These are phyloP conservation scores for Elsinoe fawcettii DNA, from an alignment of 2,329 filamentous ascomycete species.

Conservation along the genomic window DNA sequence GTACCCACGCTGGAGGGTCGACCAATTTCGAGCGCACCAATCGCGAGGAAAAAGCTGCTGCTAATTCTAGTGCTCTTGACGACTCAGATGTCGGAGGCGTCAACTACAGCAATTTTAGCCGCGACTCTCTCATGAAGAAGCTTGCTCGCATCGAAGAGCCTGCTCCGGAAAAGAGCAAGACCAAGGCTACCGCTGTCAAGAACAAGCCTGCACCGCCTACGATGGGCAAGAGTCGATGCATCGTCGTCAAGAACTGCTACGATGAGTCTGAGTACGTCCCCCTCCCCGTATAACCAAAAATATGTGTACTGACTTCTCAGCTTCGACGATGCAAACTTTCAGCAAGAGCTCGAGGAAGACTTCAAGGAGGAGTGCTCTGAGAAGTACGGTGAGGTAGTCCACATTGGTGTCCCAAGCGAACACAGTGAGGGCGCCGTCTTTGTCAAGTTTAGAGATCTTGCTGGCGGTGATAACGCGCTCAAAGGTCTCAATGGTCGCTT, in stretches of 20 bases:
- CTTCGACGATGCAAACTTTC: constrained; percentile 75
- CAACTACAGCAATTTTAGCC: constrained; percentile 99
- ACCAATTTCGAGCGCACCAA: constrained; percentile 83
- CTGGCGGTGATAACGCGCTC: constrained; percentile 94
- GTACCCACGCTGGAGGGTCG: constrained; percentile 66
- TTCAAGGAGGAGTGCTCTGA: constrained; percentile 85
- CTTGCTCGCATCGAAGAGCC: constrained; percentile 91
- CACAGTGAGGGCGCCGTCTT: constrained; percentile 90
- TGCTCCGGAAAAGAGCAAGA: constrained; percentile 61
- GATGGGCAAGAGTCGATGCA: constrained; percentile 86
- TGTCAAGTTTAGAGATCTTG: constrained; percentile 93
- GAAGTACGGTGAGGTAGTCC: constrained; percentile 95
- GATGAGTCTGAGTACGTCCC: constrained; percentile 74
- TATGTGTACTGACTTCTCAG: constrained; percentile 38
- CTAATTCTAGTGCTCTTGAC: constrained; percentile 87
- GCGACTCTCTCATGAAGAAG: constrained; percentile 97
- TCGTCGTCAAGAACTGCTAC: constrained; percentile 93
- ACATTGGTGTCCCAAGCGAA: constrained; percentile 62
- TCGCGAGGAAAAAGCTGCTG: constrained; percentile 76
- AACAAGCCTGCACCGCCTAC: constrained; percentile 71
- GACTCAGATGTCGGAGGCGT: constrained; percentile 96
- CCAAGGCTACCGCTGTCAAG: constrained; percentile 21
- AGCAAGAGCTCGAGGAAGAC: constrained; percentile 90
- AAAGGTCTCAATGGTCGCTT: constrained; percentile 95
- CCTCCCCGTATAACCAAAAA: neutral